phyloP scores from a whole-genome alignment of 2,329 filamentous ascomycete species.

The Thermoascus crustaceus region DNA sequence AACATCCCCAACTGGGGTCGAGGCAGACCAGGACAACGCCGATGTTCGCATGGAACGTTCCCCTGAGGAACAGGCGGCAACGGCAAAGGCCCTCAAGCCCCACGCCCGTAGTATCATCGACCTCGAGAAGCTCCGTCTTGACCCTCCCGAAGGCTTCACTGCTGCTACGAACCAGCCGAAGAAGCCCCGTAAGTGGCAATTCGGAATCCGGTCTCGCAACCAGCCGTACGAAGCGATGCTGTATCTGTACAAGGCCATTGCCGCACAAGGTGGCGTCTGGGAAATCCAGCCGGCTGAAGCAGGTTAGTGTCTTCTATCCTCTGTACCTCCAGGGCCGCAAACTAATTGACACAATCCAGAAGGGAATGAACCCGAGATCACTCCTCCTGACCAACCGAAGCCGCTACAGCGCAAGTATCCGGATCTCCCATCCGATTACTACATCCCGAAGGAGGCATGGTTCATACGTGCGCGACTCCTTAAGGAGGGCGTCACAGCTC shows the following conservation, averaged over 20 bases:
- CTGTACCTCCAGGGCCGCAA: slow-evolving; percentile 3
- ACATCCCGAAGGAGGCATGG: slow-evolving; percentile 89
- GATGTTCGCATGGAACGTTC: slow-evolving; percentile 22
- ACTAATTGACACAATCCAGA: slow-evolving; percentile 9
- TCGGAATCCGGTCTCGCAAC: slow-evolving; percentile 91
- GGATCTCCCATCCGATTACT: slow-evolving; percentile 54
- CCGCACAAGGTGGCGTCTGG: slow-evolving; percentile 84
- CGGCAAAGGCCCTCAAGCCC: slow-evolving; percentile 71
- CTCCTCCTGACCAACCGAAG: slow-evolving; percentile 25
- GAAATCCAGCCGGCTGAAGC: slow-evolving; percentile 47
- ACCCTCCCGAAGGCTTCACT: slow-evolving; percentile 50
- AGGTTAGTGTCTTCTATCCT: slow-evolving; percentile 20
- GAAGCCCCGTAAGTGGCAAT: slow-evolving; percentile 83
- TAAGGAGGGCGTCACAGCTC: slow-evolving; percentile 64
- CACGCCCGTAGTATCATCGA: slow-evolving; percentile 66
- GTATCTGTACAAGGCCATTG: slow-evolving; percentile 87
- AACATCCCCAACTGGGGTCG: slow-evolving; percentile 15
- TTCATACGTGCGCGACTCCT: slow-evolving; percentile 85
- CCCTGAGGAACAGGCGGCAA: slow-evolving; percentile 71
- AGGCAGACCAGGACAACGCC: slow-evolving; percentile 8
- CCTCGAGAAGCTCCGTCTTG: slow-evolving; percentile 52
- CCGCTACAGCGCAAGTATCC: slow-evolving; percentile 38
- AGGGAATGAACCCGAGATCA: slow-evolving; percentile 30
- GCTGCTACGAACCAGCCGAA: slow-evolving; percentile 44
- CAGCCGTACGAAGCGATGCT: slow-evolving; percentile 88